These are phyloP conservation scores for Ilyonectria sp. DNA, from an alignment of 2,329 filamentous ascomycete genomes.

Conservation along the genomic window DNA sequence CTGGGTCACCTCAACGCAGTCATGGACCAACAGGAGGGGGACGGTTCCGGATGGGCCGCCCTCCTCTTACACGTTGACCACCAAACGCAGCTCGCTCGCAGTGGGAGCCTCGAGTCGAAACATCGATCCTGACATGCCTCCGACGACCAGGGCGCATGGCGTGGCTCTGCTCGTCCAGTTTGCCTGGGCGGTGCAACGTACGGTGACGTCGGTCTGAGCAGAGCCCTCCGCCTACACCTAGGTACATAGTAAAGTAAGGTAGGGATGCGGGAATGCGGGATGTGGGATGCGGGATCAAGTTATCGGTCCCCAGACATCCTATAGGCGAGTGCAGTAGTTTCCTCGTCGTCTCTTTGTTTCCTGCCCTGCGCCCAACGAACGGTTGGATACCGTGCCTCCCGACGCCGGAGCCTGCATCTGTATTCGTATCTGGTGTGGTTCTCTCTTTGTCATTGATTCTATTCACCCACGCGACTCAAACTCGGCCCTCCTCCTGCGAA, in stretches of 20 bases:
- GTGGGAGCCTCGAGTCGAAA: slow-evolving; percentile 32
- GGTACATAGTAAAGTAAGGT: too few species aligned
- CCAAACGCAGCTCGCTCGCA: not conserved
- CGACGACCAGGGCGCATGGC: slow-evolving; percentile 41
- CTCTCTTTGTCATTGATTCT: not conserved
- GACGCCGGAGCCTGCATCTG: slow-evolving; percentile 27
- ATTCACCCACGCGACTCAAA: not conserved
- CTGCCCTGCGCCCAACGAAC: slow-evolving; percentile 1
- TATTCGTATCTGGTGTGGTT: not conserved
- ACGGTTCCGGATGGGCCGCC: slow-evolving; percentile 39
- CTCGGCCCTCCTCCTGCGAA: not conserved
- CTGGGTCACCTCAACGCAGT: slow-evolving; percentile 45
- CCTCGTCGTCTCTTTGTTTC: slow-evolving; percentile 15
- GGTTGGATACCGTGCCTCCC: slow-evolving; percentile 25
- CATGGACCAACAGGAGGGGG: slow-evolving; percentile 42
- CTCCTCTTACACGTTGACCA: slow-evolving; percentile 23
- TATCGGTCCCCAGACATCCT: slow-evolving; percentile 36
- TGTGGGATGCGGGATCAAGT: slow-evolving; percentile 14
- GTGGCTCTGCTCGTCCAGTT: slow-evolving; percentile 37
- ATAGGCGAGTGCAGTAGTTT: slow-evolving; percentile 29
- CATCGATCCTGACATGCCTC: slow-evolving; percentile 34
- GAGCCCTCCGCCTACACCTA: slow-evolving; percentile 1
- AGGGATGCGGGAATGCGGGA: not conserved
- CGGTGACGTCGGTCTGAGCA: slow-evolving; percentile 47
- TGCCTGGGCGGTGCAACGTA: slow-evolving; percentile 42